Conservation (phyloP, 345 rosid genomes). For the Angophora floribunda region DNA sequence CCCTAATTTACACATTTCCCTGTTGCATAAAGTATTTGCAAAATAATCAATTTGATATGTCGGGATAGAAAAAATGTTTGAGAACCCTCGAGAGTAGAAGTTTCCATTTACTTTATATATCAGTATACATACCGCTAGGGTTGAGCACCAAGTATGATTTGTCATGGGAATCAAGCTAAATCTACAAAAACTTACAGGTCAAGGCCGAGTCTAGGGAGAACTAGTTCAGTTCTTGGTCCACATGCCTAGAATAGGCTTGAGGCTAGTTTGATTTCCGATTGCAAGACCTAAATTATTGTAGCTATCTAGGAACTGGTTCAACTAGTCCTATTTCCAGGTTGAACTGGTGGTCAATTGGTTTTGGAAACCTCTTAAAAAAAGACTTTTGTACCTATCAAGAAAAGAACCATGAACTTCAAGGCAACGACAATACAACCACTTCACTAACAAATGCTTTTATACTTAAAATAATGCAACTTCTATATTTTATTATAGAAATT, state of each 20-base stretch:
- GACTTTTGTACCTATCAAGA: background rate
- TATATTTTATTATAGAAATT: background rate
- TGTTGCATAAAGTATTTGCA: background rate
- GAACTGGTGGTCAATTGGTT: background rate
- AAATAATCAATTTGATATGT: background rate
- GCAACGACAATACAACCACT: background rate
- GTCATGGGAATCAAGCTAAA: background rate
- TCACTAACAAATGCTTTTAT: background rate
- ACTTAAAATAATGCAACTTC: background rate
- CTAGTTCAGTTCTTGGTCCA: background rate
- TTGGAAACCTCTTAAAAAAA: background rate
- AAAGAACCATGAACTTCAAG: background rate
- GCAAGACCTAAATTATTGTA: background rate
- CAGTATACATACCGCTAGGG: background rate
- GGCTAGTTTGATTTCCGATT: background rate
- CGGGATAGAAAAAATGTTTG: background rate
- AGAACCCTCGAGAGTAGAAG: background rate
- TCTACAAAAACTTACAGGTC: background rate
- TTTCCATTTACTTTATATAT: background rate
- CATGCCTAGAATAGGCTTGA: background rate
- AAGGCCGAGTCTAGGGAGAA: background rate
- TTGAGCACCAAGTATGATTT: background rate
- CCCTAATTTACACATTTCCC: background rate
- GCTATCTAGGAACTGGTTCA: background rate
- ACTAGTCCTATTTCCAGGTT: background rate